Evolutionary conservation across 2,329 filamentous ascomycete species (phyloP).

Genomic region (Xylariaceae sp.): DNA sequence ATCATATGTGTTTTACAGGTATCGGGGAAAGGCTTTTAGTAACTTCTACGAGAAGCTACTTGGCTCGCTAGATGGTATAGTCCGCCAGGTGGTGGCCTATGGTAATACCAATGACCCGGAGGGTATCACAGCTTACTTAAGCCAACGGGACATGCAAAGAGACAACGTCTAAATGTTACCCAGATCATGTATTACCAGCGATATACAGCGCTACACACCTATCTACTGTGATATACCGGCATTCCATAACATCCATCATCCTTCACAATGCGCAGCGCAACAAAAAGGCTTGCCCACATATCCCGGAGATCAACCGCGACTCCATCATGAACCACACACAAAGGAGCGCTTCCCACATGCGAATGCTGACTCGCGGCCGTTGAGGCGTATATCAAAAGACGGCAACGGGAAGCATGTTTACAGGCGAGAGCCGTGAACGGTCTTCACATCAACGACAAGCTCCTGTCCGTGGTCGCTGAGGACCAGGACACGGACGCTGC

Average conservation of each 20-base stretch:
- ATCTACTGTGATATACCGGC: conserved; percentile 33
- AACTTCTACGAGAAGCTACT: too few species aligned
- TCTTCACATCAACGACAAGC: conserved; percentile 98
- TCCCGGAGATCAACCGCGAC: conserved; percentile 15
- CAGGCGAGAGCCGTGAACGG: conserved; percentile 73
- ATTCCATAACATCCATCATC: conserved; percentile 27
- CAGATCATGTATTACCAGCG: conserved; percentile 24
- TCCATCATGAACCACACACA: conserved; percentile 14
- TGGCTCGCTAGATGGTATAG: too few species aligned
- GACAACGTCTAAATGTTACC: too few species aligned
- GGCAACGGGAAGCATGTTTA: conserved; percentile 30
- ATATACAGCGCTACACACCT: conserved; percentile 37
- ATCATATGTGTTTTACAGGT: too few species aligned
- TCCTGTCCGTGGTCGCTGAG: conserved; percentile 89
- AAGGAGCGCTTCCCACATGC: too few species aligned
- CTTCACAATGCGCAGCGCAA: conserved; percentile 20
- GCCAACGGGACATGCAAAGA: conserved; percentile 16
- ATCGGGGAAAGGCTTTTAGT: too few species aligned
- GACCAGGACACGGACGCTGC: conserved; percentile 89
- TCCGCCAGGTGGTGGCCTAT: too few species aligned
- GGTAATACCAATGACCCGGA: too few species aligned
- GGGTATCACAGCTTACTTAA: too few species aligned
- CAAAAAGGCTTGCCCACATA: conserved; percentile 12
- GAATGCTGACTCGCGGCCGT: too few species aligned
- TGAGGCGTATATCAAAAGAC: conserved; percentile 20